Conservation (phyloP, 139 green algal species). For the Tetraselmis striata region DNA sequence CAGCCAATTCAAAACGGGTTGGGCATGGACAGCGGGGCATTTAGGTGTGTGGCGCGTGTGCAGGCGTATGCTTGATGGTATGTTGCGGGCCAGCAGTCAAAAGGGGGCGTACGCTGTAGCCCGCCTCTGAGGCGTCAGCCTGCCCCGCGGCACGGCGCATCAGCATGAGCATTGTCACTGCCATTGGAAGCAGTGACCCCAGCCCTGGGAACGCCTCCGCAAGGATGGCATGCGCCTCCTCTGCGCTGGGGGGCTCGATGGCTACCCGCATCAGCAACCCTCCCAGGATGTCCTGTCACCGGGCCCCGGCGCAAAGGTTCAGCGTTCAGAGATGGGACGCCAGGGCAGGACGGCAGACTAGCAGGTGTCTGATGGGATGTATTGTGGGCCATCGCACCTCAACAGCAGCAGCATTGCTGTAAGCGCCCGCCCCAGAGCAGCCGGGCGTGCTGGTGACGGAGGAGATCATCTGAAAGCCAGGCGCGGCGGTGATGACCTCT, state of each 20-base stretch:
- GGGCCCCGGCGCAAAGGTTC: no score
- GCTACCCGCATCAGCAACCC: constrained; percentile 51
- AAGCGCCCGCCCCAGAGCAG: constrained; percentile 21
- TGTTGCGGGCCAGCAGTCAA: no score
- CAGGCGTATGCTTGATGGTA: no score
- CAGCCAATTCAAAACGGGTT: no score
- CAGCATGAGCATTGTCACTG: constrained; percentile 48
- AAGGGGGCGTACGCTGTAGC: neutral
- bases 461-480: constrained; percentile 77
- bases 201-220: constrained; percentile 46
- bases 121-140: neutral
- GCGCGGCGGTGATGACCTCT: constrained; percentile 50
- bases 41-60: no score
- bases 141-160: constrained; percentile 46
- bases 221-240: constrained; percentile 74
- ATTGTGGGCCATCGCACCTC: no score
- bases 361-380: no score
- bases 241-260: constrained; percentile 39
- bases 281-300: constrained; percentile 68
- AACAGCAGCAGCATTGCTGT: constrained; percentile 17
- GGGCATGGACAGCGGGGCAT: no score
- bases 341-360: no score
- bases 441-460: constrained; percentile 57
- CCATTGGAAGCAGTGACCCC: constrained; percentile 53
- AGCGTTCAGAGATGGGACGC: no score